phyloP scores from a whole-genome alignment of 495 filamentous ascomycete species.

The Xylaria castorea region DNA sequence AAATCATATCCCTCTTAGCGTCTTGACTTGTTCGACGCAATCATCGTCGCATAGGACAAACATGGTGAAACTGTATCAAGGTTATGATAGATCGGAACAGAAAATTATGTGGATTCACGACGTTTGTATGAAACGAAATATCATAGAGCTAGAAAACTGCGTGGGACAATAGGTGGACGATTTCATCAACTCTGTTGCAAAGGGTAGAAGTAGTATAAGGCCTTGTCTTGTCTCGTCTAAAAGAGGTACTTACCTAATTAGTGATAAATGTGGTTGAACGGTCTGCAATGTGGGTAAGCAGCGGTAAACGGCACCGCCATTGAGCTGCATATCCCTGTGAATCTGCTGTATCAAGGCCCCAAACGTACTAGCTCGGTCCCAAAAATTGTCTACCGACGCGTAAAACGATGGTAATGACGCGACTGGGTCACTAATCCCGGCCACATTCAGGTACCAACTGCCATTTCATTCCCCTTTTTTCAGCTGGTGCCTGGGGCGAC shows the following conservation, averaged over 20 bases:
- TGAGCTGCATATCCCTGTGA: background rate
- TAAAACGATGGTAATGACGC: constrained; percentile 13
- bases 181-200: background rate
- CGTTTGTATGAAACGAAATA: background rate
- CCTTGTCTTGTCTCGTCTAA: background rate
- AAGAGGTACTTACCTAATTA: background rate
- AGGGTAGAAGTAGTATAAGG: background rate
- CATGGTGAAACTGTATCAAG: background rate
- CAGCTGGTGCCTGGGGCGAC: constrained; percentile 12
- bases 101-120: background rate
- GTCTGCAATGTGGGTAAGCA: background rate
- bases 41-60: background rate
- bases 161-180: background rate
- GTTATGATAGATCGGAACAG: background rate
- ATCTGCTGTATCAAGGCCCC: background rate
- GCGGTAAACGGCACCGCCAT: constrained; percentile 1
- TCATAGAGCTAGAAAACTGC: background rate
- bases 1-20: no score
- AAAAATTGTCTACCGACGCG: constrained; percentile 7
- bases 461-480: constrained; percentile 7
- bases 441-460: constrained; percentile 21
- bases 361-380: background rate
- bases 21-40: background rate
- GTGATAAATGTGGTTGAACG: background rate
- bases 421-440: constrained; percentile 11